Conservation (phyloP, 1,139 yeast genomes). For the Kodamaea fungicola region DNA sequence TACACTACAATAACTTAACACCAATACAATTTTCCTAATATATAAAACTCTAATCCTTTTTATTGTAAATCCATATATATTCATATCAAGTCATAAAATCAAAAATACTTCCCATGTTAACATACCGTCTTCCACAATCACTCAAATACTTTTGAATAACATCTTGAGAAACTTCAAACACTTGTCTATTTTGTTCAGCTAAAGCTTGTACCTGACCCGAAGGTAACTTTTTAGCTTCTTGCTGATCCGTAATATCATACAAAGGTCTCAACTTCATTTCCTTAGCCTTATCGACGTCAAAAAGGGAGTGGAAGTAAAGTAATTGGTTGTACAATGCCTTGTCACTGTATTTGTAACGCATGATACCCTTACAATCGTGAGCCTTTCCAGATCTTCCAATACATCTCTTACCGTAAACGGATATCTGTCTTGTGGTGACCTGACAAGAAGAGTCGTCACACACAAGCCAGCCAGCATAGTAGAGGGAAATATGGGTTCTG, state of each 20-base stretch:
- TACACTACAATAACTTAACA: too few species aligned
- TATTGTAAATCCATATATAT: too few species aligned
- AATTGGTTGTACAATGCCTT: constrained; percentile 84
- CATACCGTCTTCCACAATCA: constrained; percentile 89
- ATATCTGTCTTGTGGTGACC: constrained; percentile 73
- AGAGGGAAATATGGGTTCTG: constrained; percentile 65
- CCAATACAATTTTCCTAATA: too few species aligned
- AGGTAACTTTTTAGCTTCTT: constrained; percentile 36
- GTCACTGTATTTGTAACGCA: constrained; percentile 76
- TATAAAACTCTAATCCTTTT: too few species aligned
- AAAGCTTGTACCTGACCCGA: constrained; percentile 65
- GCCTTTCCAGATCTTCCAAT: constrained; percentile 61
- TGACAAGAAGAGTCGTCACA: constrained; percentile 90
- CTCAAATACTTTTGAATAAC: constrained; percentile 72
- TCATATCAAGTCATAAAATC: constrained; percentile 48
- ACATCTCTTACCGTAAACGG: constrained; percentile 88
- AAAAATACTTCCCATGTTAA: constrained; percentile 80
- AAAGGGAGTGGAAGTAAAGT: constrained; percentile 71
- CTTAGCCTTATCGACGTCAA: constrained; percentile 81
- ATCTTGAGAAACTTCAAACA: constrained; percentile 54
- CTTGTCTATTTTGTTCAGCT: constrained; percentile 73
- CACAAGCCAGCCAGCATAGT: constrained; percentile 79
- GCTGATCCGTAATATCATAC: constrained; percentile 22
- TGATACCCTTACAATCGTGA: constrained; percentile 77
- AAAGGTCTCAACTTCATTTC: constrained; percentile 50